A percentile compares a stretch with the other conserved stretches of the same genome.
Evolutionary conservation across 495 filamentous ascomycete genomes (phyloP).

Genomic region (Xylaria castorea): DNA sequence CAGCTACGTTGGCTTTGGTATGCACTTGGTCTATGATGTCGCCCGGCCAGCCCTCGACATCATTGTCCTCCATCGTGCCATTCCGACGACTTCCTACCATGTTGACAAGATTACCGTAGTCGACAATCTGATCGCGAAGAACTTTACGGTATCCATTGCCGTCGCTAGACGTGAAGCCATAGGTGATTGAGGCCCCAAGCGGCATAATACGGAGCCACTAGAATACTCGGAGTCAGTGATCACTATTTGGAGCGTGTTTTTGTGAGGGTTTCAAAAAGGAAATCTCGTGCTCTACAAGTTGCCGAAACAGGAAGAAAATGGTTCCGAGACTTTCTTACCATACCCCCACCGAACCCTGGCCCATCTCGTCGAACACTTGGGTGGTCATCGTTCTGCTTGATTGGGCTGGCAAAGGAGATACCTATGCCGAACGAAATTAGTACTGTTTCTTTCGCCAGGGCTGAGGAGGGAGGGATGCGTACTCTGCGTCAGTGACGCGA

Average conservation of each 20-base stretch:
- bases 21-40: constrained; percentile 54
- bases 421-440: constrained; percentile 9
- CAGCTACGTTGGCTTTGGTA: constrained; percentile 38
- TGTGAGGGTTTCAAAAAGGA: no score
- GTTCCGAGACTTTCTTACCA: constrained; percentile 17
- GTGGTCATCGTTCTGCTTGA: not conserved
- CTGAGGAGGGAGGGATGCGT: not conserved
- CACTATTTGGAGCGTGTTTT: no score
- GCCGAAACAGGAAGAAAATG: no score
- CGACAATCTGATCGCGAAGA: constrained; percentile 39
- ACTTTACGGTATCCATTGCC: constrained; percentile 48
- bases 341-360: constrained; percentile 31
- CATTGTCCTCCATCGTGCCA: constrained; percentile 60
- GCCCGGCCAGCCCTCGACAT: constrained; percentile 59
- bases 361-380: constrained; percentile 24
- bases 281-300: no score
- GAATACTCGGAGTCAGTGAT: no score
- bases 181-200: constrained; percentile 64
- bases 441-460: not conserved
- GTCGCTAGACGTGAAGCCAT: constrained; percentile 46
- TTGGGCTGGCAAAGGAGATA: constrained; percentile 14
- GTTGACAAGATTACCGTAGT: constrained; percentile 49
- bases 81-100: constrained; percentile 56
- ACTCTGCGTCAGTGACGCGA: constrained; percentile 20
- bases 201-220: constrained; percentile 56